Base-by-base conservation (phyloP, 1,284 basidiomycete genomes). In the Phellinidium pouzarii region DNA sequence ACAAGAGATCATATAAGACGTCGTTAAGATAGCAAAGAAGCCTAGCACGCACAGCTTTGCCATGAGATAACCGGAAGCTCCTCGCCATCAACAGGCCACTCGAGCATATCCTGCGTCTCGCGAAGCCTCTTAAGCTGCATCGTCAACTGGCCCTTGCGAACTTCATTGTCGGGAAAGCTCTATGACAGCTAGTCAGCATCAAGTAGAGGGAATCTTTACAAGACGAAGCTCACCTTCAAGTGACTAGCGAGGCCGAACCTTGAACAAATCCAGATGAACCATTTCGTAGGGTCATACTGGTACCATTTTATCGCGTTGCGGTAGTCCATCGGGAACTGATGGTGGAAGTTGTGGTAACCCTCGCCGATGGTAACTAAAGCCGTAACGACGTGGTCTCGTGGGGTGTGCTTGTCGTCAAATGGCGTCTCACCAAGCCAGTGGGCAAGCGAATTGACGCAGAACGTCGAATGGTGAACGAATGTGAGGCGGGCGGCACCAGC, bases 261-360 rank as follows among this genome's bases (percentile, higher is more conserved):
- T 54, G 76, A 70, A 68, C 75, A 76, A 23, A 72, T 70, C 74
- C 75, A 82, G 69, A 95, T 95, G 72, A 94, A 91, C 91, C 91
- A 94, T 70, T 96, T 94, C 14, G 86, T 89, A 5, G 85, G 87
- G 61, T 91, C 87, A 62, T 92, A 93, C 67, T 93, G 91, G 66
- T 89, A 92, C 89, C 89, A 94, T 69, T 77, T 89, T 75, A 93
- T 91, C 40, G 91, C 91, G 64, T 94, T 94, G 40, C 93, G 80
- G 75, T 90, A 95, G 70, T 96, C 93, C 87, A 90, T 90, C 8
- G 90, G 90, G 79, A 93, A 92, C 69, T 93, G 88, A 64, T 90
- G 91, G 71, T 94, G 91, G 80, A 96, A 96, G 72, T 96, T 95
- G 78, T 95, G 92, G 75, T 95, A 95, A 11, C 93, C 92, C 70